Evolutionary conservation across 2,329 filamentous ascomycete genomes (phyloP), one percentile per base, ranked within the genome.

Genomic region (Aspergillus latus): DNA sequence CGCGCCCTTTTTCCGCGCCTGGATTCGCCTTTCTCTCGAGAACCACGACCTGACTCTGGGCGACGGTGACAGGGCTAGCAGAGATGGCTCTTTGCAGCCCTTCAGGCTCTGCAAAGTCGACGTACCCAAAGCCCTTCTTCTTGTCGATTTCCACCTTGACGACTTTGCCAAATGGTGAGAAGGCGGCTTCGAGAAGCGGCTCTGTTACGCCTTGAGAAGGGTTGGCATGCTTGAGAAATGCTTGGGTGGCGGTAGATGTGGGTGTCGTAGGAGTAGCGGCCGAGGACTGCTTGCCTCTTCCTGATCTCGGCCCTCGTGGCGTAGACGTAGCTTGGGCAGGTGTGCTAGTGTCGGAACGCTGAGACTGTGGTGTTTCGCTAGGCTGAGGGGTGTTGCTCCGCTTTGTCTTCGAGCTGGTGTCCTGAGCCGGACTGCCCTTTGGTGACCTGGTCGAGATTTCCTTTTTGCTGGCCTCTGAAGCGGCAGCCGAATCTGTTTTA

Each of bases 151-250:
- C 93, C 15, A 96, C 90, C 62, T 85, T 88, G 0, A 84, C 84
- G 45, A 97, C 84, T 1, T 83, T 73, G 1, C 93, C 93, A 64
- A 91, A 96, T 0, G 77, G 74, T 44, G 86, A 82, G 69, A 97
- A 85, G 0, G 89, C 86, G 63, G 88, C 83, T 65, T 88, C 86
- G 1, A 97, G 84, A 0, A 92, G 75, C 0, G 87, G 78, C 68
- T 97, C 93, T 0, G 91, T 97, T 46, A 97, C 89, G 11, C 93
- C 93, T 69, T 97, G 93, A 0, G 92, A 94, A 9, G 90, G 85
- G 69, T 95, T 96, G 50, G 88, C 88, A 65, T 92, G 88, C 72
- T 92, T 92, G 59, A 92, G 78, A 67, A 92, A 92, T 16, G 86
- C 88, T 59, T 73, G 72, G 4, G 70, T 77, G 11, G 68, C 67